Percentiles rank a stretch among this genome's conserved stretches.
phyloP scores from a whole-genome alignment of 495 filamentous ascomycete genomes.

The Penicillium goetzii region DNA sequence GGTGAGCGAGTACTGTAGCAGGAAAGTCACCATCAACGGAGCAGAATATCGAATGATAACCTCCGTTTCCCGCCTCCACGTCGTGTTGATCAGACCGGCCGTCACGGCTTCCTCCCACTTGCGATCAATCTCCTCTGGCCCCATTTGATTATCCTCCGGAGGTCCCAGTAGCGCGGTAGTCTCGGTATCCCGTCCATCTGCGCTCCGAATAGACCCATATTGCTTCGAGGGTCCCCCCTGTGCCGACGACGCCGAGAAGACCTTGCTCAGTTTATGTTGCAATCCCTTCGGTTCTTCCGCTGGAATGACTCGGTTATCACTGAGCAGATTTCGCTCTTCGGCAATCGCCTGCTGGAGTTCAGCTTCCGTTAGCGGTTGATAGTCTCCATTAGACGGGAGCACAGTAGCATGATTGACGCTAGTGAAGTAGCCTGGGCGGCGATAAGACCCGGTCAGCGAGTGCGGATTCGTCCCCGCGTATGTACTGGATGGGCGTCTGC shows the following conservation, averaged over 20 bases:
- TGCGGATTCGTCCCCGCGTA: slow-evolving; percentile 42
- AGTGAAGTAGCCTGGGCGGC: slow-evolving; percentile 66
- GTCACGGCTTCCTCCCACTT: slow-evolving; percentile 83
- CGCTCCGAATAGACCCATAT: slow-evolving; percentile 13
- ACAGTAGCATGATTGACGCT: slow-evolving; percentile 59
- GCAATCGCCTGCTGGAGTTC: slow-evolving; percentile 66
- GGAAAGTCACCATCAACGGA: slow-evolving; percentile 70
- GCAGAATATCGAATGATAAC: slow-evolving; percentile 65
- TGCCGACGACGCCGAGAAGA: slow-evolving; percentile 29
- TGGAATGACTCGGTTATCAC: slow-evolving; percentile 75
- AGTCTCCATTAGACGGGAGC: slow-evolving; percentile 46
- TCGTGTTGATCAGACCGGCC: slow-evolving; percentile 74
- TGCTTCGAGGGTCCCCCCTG: slow-evolving; percentile 16
- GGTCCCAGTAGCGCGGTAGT: slow-evolving; percentile 53
- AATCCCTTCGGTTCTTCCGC: slow-evolving; percentile 55
- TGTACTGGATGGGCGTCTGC: slow-evolving; percentile 46
- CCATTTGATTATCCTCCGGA: slow-evolving; percentile 36
- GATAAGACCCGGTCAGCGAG: slow-evolving; percentile 71
- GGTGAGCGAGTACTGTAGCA: slow-evolving; percentile 75
- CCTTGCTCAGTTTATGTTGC: slow-evolving; percentile 35
- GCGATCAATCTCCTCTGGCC: slow-evolving; percentile 48
- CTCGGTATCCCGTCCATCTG: slow-evolving; percentile 39
- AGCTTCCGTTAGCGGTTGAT: slow-evolving; percentile 58
- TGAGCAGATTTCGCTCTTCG: slow-evolving; percentile 74
- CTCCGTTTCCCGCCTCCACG: slow-evolving; percentile 80